Percentiles rank a stretch among this genome's conserved stretches.
phyloP scores from a whole-genome alignment of 108 stramenopile species.

The Skeletonema grethae region DNA sequence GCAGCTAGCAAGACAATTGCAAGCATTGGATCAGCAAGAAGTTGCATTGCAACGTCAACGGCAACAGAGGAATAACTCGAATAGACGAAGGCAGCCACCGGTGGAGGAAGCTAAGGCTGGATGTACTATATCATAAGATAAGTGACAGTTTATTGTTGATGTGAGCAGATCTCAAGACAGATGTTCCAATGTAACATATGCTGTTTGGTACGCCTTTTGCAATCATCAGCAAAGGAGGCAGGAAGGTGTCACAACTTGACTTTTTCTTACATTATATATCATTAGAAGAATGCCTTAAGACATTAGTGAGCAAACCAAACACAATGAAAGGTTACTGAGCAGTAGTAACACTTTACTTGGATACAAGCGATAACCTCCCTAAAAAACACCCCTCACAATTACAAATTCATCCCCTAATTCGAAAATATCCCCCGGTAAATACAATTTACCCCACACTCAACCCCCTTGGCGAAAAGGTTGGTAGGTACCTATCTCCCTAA shows the following conservation, averaged over 20 bases:
- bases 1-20: background rate
- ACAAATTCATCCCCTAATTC: background rate
- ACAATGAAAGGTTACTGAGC: background rate
- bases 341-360: background rate
- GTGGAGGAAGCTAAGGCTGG: background rate
- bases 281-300: constrained; percentile 6
- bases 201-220: too few relatives aligned
- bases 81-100: background rate
- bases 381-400: background rate
- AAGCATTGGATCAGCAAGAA: constrained; percentile 5
- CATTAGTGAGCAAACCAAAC: background rate
- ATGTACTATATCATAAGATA: background rate
- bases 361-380: background rate
- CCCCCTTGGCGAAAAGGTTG: constrained; percentile 2
- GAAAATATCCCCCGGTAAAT: constrained; percentile 1
- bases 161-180: too few relatives aligned
- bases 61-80: background rate
- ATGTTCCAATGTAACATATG: too few relatives aligned
- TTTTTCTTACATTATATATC: background rate
- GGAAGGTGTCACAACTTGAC: background rate
- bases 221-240: too few relatives aligned
- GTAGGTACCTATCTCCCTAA: constrained; percentile 4
- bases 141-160: background rate
- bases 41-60: background rate
- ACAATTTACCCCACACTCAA: constrained; percentile 6